Evolutionary conservation across 2,329 filamentous ascomycete species (phyloP).

Genomic region (Xylariaceae sp.): DNA sequence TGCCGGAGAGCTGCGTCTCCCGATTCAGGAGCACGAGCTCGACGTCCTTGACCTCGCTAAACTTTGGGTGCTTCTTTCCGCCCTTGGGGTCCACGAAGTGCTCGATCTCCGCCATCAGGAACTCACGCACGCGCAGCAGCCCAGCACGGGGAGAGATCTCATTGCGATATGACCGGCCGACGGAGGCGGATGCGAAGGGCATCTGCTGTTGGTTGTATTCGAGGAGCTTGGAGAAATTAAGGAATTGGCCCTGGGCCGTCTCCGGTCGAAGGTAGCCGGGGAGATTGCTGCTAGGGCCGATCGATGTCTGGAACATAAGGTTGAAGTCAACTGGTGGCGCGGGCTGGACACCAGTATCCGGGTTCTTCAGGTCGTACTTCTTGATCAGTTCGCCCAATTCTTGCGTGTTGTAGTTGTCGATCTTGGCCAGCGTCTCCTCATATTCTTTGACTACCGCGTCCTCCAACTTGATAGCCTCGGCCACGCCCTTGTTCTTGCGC

Average conservation of each 20-base stretch:
- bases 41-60: constrained; percentile 77
- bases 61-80: constrained; percentile 90
- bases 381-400: constrained; percentile 84
- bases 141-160: constrained; percentile 93
- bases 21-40: constrained; percentile 82
- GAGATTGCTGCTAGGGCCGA: constrained; percentile 85
- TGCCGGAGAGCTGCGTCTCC: constrained; percentile 79
- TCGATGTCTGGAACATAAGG: constrained; percentile 96
- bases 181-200: constrained; percentile 95
- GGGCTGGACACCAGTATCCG: constrained; percentile 71
- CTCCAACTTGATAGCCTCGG: constrained; percentile 77
- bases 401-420: constrained; percentile 90
- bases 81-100: constrained; percentile 91
- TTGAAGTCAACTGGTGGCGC: constrained; percentile 88
- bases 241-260: constrained; percentile 96
- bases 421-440: constrained; percentile 83
- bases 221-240: constrained; percentile 93
- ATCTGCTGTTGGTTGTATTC: constrained; percentile 94
- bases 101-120: constrained; percentile 98
- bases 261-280: constrained; percentile 86
- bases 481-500: constrained; percentile 82
- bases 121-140: constrained; percentile 90
- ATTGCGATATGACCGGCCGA: constrained; percentile 97
- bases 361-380: constrained; percentile 89
- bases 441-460: constrained; percentile 86